phyloP scores from a whole-genome alignment of 202 grass and related monocot species.

The Cymbopogon flexuosus region DNA sequence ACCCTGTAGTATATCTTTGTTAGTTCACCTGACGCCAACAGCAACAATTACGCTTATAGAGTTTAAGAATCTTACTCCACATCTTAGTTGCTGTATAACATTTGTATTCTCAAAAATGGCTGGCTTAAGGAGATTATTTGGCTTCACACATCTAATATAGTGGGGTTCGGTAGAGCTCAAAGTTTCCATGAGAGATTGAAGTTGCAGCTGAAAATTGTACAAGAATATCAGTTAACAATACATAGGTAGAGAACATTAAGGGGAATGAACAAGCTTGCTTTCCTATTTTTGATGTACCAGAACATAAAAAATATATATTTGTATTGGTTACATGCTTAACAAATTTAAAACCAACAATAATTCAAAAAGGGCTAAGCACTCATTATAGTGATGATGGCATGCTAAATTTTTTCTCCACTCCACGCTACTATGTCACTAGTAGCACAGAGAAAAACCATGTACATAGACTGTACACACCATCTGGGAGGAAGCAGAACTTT shows the following conservation, averaged over 20 bases:
- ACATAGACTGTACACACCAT: not conserved
- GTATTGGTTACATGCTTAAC: not conserved
- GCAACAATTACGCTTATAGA: conserved; percentile 34
- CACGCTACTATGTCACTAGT: conserved; percentile 8
- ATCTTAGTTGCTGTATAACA: conserved; percentile 94
- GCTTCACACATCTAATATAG: conserved; percentile 99
- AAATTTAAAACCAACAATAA: not conserved
- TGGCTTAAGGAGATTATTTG: conserved; percentile 95
- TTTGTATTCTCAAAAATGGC: conserved; percentile 97
- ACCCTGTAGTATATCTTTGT: conserved; percentile 50
- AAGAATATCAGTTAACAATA: conserved; percentile 35
- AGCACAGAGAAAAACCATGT: conserved; percentile 3
- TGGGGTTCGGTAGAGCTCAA: conserved; percentile 91
- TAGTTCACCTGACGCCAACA: conserved; percentile 16
- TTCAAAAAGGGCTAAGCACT: not conserved
- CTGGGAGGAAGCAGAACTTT: not conserved
- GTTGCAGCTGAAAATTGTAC: conserved; percentile 82
- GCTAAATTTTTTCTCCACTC: not conserved
- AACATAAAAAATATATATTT: conserved; percentile 5
- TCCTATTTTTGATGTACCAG: conserved; percentile 18
- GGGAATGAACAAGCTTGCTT: conserved; percentile 24
- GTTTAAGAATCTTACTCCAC: conserved; percentile 72
- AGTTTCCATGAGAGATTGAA: conserved; percentile 97
- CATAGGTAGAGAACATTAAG: conserved; percentile 6
- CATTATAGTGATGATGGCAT: not conserved